phyloP scores from a whole-genome alignment of 768 basidiomycete species.

The Suillus discolor region DNA sequence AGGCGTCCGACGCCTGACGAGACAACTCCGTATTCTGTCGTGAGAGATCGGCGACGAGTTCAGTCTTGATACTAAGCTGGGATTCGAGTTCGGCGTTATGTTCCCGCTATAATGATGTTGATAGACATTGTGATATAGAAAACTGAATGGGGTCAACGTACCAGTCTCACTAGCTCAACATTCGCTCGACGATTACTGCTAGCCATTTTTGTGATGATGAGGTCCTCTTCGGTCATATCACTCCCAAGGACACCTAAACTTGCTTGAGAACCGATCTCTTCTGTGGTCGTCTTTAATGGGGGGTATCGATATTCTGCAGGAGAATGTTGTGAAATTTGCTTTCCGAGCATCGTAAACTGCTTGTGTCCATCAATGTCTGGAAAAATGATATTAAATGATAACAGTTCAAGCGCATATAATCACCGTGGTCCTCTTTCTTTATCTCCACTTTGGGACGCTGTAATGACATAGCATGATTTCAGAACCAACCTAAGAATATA shows the following conservation, averaged over 20 bases:
- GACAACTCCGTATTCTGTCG: slow-evolving; percentile 14
- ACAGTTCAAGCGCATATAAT: slow-evolving; percentile 20
- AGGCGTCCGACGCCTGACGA: not conserved
- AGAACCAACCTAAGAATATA: not conserved
- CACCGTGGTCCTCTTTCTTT: slow-evolving; percentile 23
- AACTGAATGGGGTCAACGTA: slow-evolving; percentile 1
- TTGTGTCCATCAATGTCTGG: slow-evolving; percentile 13
- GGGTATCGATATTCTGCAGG: slow-evolving; percentile 13
- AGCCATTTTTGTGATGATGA: slow-evolving; percentile 13
- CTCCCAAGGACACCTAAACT: not conserved
- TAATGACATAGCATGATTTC: not conserved
- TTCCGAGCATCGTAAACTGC: slow-evolving; percentile 7
- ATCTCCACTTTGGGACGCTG: not conserved
- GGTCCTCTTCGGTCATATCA: not conserved
- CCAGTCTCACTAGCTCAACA: slow-evolving; percentile 17
- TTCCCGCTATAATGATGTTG: slow-evolving; percentile 18
- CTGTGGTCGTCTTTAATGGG: slow-evolving; percentile 10
- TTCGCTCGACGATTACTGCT: slow-evolving; percentile 9
- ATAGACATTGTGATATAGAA: not conserved
- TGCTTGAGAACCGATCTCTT: slow-evolving; percentile 7
- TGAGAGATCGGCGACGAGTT: slow-evolving; percentile 17
- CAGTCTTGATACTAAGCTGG: slow-evolving; percentile 19
- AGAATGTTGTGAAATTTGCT: slow-evolving; percentile 6
- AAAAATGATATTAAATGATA: not conserved
- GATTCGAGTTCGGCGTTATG: slow-evolving; percentile 23